These are phyloP conservation scores for Boletus vinaceobasis DNA, from an alignment of 768 basidiomycete genomes.

Conservation along the genomic window DNA sequence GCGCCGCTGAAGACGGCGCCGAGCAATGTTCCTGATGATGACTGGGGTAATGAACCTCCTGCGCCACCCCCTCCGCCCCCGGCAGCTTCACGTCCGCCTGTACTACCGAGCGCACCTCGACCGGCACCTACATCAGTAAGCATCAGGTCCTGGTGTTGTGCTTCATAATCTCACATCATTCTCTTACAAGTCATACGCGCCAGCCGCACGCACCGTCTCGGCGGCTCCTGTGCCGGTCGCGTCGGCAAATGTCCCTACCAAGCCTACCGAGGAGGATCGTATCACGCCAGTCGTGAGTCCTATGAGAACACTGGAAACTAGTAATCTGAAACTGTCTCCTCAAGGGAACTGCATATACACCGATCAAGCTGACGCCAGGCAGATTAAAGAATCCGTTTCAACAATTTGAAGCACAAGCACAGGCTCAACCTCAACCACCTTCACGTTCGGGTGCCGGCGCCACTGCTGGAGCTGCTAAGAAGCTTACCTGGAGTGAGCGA, in stretches of 20 bases:
- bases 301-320: neutral
- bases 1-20: constrained; percentile 38
- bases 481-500: constrained; percentile 91
- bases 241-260: constrained; percentile 52
- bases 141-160: constrained; percentile 5
- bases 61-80: constrained; percentile 43
- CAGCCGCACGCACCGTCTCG: constrained; percentile 28
- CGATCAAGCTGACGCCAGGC: constrained; percentile 83
- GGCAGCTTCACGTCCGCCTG: constrained; percentile 47
- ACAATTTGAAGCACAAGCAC: constrained; percentile 49
- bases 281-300: constrained; percentile 67
- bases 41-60: constrained; percentile 57
- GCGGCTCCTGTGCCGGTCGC: constrained; percentile 36
- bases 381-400: constrained; percentile 85
- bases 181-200: constrained; percentile 20
- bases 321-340: neutral
- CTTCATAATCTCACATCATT: neutral
- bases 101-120: constrained; percentile 39
- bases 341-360: constrained; percentile 80
- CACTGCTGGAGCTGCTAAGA: constrained; percentile 50
- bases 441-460: constrained; percentile 13
- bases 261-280: constrained; percentile 74
- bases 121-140: constrained; percentile 38
- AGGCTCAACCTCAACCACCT: constrained; percentile 28
- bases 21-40: constrained; percentile 48